phyloP scores from a whole-genome alignment of 352 stramenopile genomes.

The Phytophthora meadii region DNA sequence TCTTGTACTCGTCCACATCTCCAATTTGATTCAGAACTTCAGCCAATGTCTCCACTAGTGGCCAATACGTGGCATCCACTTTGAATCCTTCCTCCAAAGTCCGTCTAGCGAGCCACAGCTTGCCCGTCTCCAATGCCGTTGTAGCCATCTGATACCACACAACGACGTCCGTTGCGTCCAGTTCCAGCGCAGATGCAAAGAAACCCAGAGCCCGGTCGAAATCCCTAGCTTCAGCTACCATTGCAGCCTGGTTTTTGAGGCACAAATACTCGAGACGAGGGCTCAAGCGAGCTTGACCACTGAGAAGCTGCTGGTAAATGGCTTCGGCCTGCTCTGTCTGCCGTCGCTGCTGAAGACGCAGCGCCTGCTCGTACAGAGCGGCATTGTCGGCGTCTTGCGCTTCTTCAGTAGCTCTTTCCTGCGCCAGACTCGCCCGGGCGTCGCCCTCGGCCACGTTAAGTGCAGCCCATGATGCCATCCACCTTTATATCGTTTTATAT shows the following conservation, averaged over 20 bases:
- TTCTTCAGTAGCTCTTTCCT: conserved; percentile 59
- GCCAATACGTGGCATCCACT: conserved; percentile 71
- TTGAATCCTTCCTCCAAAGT: conserved; percentile 67
- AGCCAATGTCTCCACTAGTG: conserved; percentile 60
- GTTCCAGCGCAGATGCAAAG: conserved; percentile 57
- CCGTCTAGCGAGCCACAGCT: conserved; percentile 66
- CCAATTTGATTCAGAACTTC: conserved; percentile 66
- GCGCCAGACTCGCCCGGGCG: conserved; percentile 11
- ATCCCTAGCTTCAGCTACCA: conserved; percentile 52
- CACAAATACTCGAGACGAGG: conserved; percentile 71
- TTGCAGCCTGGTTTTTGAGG: conserved; percentile 69
- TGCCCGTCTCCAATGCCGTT: conserved; percentile 63
- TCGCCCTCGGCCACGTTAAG: conserved; percentile 57
- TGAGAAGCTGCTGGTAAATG: conserved; percentile 52
- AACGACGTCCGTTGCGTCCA: conserved; percentile 77
- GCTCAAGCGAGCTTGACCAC: conserved; percentile 38
- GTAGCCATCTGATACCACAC: conserved; percentile 80
- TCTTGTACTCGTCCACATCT: conserved; percentile 56
- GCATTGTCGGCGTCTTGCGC: conserved; percentile 74
- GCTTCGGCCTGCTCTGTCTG: conserved; percentile 41
- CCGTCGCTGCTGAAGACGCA: conserved; percentile 69
- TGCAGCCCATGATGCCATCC: conserved; percentile 69
- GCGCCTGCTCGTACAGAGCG: conserved; percentile 65
- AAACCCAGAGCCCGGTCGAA: conserved; percentile 53
- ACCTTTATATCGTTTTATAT: no score